Evolutionary conservation across 768 basidiomycete genomes (phyloP), one percentile per base, ranked within the genome.

Genomic region (Sistotremastrum suecicum): DNA sequence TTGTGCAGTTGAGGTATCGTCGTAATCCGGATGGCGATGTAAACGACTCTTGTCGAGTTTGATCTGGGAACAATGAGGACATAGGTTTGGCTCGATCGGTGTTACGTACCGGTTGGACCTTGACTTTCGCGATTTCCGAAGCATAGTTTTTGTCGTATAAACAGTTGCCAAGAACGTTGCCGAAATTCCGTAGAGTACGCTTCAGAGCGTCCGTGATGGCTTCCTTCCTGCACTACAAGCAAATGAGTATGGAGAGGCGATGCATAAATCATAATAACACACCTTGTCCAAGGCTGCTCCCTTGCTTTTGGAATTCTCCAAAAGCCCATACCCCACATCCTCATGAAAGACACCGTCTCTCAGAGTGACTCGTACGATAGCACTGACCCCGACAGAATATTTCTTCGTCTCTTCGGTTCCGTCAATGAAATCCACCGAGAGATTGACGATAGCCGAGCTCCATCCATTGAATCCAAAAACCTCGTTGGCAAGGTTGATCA

Each of bases 391-490:
- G 37, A 86, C 74, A 43, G 64, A 78, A 60, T 68, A 87, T 50
- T 79, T 62, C 47, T 63, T 67, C 2, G 77, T 71, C 46, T 86
- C 78, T 47, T 83, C 76, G 52, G 69, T 76, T 53, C 64, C 74
- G 58, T 98, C 94, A 47, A 82, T 61, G 59, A 83, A 86, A 55
- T 87, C 85, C 3, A 79, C 84, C 5, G 76, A 75, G 34, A 95
- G 62, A 45, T 58, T 84, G 50, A 85, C 73, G 41, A 94, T 68
- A 41, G 62, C 82, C 1, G 87, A 84, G 50, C 82, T 85, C 92
- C 90, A 92, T 29, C 92, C 95, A 51, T 98, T 89, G 68, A 90
- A 97, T 1, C 94, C 94, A 63, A 99, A 98, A 38, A 98, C 85
- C 52, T 99, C 94, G 59, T 99, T 99, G 2, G 94, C 95, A 28